Conservation (phyloP, 2,329 filamentous ascomycete species). For the Arthrobotrys sinensis region DNA sequence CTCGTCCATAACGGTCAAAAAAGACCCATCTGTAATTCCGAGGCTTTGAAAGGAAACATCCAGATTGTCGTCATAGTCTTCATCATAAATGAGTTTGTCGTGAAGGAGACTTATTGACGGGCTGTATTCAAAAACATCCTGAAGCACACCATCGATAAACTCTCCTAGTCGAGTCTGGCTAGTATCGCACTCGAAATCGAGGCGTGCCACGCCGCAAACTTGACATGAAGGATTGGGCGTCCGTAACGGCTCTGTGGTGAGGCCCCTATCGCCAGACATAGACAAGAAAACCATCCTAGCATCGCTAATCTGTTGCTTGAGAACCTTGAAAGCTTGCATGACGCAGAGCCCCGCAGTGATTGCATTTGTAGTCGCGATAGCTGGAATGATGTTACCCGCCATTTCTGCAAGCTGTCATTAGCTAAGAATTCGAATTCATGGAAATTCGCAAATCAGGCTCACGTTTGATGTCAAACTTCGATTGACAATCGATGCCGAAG, state of each 20-base stretch:
- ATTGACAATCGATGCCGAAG: slow-evolving; percentile 90
- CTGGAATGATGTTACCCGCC: slow-evolving; percentile 98
- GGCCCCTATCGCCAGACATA: slow-evolving; percentile 73
- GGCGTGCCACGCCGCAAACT: slow-evolving; percentile 83
- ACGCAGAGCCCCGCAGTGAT: slow-evolving; percentile 95
- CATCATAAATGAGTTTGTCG: slow-evolving; percentile 85
- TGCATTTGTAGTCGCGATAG: slow-evolving; percentile 97
- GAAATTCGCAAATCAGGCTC: slow-evolving; percentile 62
- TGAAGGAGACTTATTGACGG: slow-evolving; percentile 86
- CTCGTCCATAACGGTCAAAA: slow-evolving; percentile 87
- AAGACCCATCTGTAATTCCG: slow-evolving; percentile 80
- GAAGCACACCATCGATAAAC: slow-evolving; percentile 82
- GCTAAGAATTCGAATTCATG: slow-evolving; percentile 8
- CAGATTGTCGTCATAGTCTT: slow-evolving; percentile 89
- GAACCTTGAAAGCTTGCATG: slow-evolving; percentile 90
- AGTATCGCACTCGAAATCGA: slow-evolving; percentile 78
- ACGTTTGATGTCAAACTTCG: slow-evolving; percentile 94
- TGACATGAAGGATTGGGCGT: slow-evolving; percentile 85
- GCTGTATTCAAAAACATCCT: slow-evolving; percentile 79
- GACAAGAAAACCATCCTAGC: slow-evolving; percentile 71
- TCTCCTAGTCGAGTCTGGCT: slow-evolving; percentile 82
- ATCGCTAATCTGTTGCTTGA: slow-evolving; percentile 79
- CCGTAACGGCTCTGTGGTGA: slow-evolving; percentile 73
- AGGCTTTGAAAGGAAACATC: slow-evolving; percentile 83
- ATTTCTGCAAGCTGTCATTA: slow-evolving; percentile 75